Evolutionary conservation across 176 grass and related monocot species (phyloP), one percentile per base, ranked within the genome.

Genomic region (Carex pumila): DNA sequence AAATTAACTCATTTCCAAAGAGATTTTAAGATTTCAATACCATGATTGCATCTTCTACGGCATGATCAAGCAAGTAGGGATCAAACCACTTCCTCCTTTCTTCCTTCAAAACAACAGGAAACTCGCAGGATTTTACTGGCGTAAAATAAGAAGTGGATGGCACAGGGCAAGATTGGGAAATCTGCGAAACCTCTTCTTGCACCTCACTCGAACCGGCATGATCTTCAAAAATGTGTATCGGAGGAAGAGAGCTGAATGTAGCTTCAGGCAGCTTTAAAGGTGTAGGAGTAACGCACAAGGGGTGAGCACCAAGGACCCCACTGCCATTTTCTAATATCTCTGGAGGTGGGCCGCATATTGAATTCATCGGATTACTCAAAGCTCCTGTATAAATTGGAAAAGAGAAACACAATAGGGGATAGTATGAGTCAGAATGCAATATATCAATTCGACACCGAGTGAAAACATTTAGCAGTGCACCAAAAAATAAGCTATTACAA

Each of bases 41-140:
- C 96, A 95, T 91, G 86, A 95, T 14, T 7, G 93, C 93, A 25
- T 92, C 91, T 65, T 95, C 85, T 41, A 89, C 91, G 67, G 77
- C 85, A 83, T 86, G 82, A 58, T 92, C 88, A 5, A 89, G 12
- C 93, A 88, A 98, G 80, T 95, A 81, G 3, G 96, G 85, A 89
- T 85, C 72, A 86, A 93, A 98, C 80, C 87, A 85, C 12, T 81
- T 86, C 88, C 80, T 90, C 71, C 30, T 61, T 0, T 30, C 61
- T 76, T 81, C 55, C 12, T 74, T 77, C 0, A 18, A 31, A 14
- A 7, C 79, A 30, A 41, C 49, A 39, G 25, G 66, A 15, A 41
- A 17, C 13, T 65, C 84, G 1, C 15, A 54, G 1, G 77, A 36
- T 79, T 76, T 68, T 31, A 4, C 12, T 2, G 88, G 86, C 31